phyloP scores from a whole-genome alignment of 2,329 filamentous ascomycete genomes.

The Neurospora crassa region DNA sequence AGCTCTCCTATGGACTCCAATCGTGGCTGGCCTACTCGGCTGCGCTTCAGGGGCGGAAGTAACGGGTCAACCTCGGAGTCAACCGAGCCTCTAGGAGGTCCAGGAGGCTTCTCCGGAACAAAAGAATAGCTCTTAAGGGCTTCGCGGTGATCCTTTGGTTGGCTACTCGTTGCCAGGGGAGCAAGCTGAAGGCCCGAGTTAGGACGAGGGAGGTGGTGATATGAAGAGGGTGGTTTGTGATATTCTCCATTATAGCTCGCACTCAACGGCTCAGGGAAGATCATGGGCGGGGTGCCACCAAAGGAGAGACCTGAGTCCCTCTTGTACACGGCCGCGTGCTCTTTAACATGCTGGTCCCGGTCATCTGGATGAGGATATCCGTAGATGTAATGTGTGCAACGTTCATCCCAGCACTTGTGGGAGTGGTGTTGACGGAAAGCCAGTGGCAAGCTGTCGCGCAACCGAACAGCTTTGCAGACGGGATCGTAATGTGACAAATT shows the following conservation, averaged over 20 bases:
- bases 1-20: conserved; percentile 50
- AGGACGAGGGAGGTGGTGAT: conserved; percentile 31
- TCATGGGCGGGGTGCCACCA: conserved; percentile 26
- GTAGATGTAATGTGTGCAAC: conserved; percentile 49
- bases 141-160: conserved; percentile 30
- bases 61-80: conserved; percentile 42
- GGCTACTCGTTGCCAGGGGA: conserved; percentile 24
- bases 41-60: conserved; percentile 45
- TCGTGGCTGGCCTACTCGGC: conserved; percentile 40
- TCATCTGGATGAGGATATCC: conserved; percentile 42
- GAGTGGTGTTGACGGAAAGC: conserved; percentile 29
- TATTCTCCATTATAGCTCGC: conserved; percentile 24
- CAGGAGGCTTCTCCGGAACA: conserved; percentile 28
- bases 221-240: conserved; percentile 24
- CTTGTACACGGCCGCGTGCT: conserved; percentile 34
- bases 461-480: conserved; percentile 31
- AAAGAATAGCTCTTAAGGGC: conserved; percentile 32
- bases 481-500: conserved; percentile 41
- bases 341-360: conserved; percentile 39
- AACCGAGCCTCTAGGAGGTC: conserved; percentile 26
- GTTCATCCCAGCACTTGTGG: conserved; percentile 46
- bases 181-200: conserved; percentile 23
- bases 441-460: conserved; percentile 28
- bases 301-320: conserved; percentile 36
- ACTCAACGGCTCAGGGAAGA: conserved; percentile 25